Percentiles rank a stretch among this genome's conserved stretches.
These are phyloP conservation scores for Lactarius pseudohatsudake DNA, from an alignment of 768 basidiomycete genomes.

Conservation along the genomic window DNA sequence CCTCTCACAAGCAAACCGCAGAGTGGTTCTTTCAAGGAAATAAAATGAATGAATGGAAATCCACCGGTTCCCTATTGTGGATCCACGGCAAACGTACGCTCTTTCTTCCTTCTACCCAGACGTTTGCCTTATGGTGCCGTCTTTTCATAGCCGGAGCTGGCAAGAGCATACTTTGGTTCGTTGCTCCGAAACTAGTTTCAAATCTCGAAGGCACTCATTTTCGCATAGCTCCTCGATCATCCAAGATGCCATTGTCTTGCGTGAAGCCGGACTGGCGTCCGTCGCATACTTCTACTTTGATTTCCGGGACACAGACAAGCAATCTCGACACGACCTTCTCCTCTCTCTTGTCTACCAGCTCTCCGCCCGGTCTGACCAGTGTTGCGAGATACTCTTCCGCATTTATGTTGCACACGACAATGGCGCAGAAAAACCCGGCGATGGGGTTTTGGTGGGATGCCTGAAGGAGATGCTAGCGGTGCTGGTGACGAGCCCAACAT, in stretches of 20 bases:
- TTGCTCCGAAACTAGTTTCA: too few relatives aligned
- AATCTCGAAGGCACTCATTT: too few relatives aligned
- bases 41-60: too few relatives aligned
- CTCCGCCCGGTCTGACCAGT: neutral
- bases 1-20: neutral
- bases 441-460: neutral
- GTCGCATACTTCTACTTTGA: neutral
- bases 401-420: neutral
- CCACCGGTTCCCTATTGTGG: too few relatives aligned
- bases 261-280: neutral
- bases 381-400: neutral
- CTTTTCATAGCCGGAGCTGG: too few relatives aligned
- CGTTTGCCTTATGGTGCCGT: too few relatives aligned
- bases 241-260: neutral
- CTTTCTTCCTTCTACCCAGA: too few relatives aligned
- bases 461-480: neutral
- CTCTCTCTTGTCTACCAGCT: neutral
- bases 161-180: too few relatives aligned
- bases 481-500: neutral
- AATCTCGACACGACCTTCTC: neutral
- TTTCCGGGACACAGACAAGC: neutral
- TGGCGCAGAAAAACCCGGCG: neutral
- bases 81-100: too few relatives aligned
- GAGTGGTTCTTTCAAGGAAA: slow-evolving; percentile 1
- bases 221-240: neutral